Conservation (phyloP, 1,284 basidiomycete species). For the Cutaneotrichosporon sp. region DNA sequence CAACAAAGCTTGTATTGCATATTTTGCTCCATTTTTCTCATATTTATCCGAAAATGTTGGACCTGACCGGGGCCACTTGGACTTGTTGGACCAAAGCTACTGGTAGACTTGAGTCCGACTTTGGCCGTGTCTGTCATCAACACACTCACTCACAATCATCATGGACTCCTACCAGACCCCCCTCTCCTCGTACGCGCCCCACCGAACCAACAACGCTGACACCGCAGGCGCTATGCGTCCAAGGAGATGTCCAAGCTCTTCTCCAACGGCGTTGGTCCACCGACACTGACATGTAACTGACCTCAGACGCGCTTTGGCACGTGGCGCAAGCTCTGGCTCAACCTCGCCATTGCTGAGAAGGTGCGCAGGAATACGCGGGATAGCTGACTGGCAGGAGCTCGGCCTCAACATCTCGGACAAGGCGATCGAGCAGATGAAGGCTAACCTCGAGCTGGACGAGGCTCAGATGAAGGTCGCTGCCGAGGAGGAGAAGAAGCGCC, state of each 20-base stretch:
- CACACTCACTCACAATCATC: slow-evolving; percentile 17
- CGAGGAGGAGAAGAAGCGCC: slow-evolving; percentile 90
- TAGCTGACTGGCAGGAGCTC: slow-evolving; percentile 60
- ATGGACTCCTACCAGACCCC: slow-evolving; percentile 59
- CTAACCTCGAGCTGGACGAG: slow-evolving; percentile 83
- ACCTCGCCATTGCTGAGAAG: slow-evolving; percentile 93
- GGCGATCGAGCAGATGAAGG: slow-evolving; percentile 91
- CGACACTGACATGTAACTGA: slow-evolving; percentile 6
- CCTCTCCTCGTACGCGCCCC: slow-evolving; percentile 53
- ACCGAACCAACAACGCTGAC: not conserved
- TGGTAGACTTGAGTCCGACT: not conserved
- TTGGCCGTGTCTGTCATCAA: not conserved
- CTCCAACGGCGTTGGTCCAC: slow-evolving; percentile 69
- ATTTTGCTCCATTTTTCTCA: not conserved
- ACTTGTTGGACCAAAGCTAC: too few species aligned
- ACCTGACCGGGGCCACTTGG: not conserved
- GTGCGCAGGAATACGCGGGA: slow-evolving; percentile 17
- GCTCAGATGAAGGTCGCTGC: slow-evolving; percentile 91
- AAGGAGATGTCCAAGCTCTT: slow-evolving; percentile 98
- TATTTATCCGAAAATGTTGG: slow-evolving; percentile 12
- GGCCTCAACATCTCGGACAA: slow-evolving; percentile 86
- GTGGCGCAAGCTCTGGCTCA: slow-evolving; percentile 97
- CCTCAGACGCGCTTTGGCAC: slow-evolving; percentile 87
- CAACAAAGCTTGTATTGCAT: not conserved
- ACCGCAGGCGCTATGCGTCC: slow-evolving; percentile 88